Conservation (phyloP, 768 basidiomycete genomes). For the Termitomyces sp. region DNA sequence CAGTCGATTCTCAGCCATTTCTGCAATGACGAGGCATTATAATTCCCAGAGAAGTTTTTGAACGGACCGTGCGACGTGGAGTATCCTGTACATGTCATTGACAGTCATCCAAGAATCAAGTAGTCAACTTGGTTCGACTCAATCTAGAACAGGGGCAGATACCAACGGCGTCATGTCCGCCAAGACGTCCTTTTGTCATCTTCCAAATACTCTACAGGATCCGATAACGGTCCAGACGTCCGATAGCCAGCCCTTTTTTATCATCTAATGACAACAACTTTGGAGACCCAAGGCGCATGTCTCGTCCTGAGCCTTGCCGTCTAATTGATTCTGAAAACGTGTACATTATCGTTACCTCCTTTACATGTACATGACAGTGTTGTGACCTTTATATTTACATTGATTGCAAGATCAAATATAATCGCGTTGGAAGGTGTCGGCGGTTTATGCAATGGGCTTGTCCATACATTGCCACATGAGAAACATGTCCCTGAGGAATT, state of each 20-base stretch:
- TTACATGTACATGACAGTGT: not conserved
- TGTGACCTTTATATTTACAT: not conserved
- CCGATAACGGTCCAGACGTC: not conserved
- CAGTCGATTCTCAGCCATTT: not conserved
- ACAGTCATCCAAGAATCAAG: not conserved
- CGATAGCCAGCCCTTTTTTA: not conserved
- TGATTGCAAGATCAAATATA: not conserved
- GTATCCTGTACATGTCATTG: not conserved
- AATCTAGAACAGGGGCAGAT: not conserved
- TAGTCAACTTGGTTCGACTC: not conserved
- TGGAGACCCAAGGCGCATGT: not conserved
- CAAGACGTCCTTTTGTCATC: not conserved
- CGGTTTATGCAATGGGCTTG: not conserved
- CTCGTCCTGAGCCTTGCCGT: not conserved
- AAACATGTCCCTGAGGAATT: not conserved
- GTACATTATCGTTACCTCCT: not conserved
- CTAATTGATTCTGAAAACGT: not conserved
- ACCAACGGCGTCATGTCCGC: not conserved
- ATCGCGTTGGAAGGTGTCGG: not conserved
- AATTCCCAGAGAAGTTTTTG: not conserved
- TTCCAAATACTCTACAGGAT: not conserved
- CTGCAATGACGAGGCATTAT: not conserved
- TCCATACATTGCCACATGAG: not conserved
- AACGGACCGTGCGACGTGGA: not conserved
- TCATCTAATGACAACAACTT: not conserved